Conservation (phyloP, 2,329 filamentous ascomycete genomes). For the Dothistroma septosporum region DNA sequence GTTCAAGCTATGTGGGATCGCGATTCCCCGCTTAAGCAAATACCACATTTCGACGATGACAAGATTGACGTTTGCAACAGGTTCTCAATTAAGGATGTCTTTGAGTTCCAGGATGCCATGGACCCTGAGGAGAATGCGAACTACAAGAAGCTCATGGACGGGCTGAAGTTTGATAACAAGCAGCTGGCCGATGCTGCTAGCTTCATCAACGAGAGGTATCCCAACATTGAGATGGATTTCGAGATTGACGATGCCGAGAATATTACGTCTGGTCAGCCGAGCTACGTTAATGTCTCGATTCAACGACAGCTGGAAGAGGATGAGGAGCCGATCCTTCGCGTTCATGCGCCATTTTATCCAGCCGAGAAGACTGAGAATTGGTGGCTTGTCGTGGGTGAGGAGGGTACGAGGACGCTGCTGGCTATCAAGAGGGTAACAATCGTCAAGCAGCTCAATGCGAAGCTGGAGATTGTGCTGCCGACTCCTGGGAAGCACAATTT, state of each 20-base stretch:
- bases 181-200: conserved; percentile 85
- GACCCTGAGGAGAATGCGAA: conserved; percentile 87
- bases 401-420: conserved; percentile 78
- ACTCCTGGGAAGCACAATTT: conserved; percentile 78
- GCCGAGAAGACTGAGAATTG: conserved; percentile 91
- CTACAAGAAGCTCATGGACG: conserved; percentile 71
- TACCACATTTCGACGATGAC: conserved; percentile 85
- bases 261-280: conserved; percentile 73
- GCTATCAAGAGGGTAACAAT: conserved; percentile 95
- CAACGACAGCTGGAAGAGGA: conserved; percentile 73
- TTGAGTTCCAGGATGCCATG: conserved; percentile 99
- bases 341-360: conserved; percentile 95
- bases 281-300: conserved; percentile 79
- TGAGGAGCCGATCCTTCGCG: conserved; percentile 71
- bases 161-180: conserved; percentile 70
- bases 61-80: conserved; percentile 78
- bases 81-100: conserved; percentile 83
- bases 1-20: conserved; percentile 99
- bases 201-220: conserved; percentile 96
- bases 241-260: conserved; percentile 76
- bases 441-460: conserved; percentile 69
- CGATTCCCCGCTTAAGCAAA: conserved; percentile 94
- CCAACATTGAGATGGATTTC: conserved; percentile 88
- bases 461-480: conserved; percentile 83
- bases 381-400: conserved; percentile 96